phyloP scores from a whole-genome alignment of 2,329 filamentous ascomycete genomes.

The Aspergillus sp. region DNA sequence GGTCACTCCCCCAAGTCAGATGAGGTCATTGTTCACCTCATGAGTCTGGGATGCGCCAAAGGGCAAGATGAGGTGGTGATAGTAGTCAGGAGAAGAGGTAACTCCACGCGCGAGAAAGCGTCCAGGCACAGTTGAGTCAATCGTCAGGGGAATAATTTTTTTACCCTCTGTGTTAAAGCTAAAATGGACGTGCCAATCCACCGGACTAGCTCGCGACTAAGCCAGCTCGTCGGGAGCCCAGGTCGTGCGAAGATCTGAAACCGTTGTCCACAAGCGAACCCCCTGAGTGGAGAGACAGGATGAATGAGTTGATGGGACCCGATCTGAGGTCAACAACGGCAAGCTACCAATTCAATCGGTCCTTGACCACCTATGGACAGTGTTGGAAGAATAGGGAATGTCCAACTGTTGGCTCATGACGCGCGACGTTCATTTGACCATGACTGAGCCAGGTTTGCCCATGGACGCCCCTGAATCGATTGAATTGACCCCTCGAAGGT shows the following conservation, averaged over 20 bases:
- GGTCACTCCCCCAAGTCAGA: background rate
- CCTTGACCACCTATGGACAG: no score
- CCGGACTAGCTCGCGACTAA: slow-evolving; percentile 13
- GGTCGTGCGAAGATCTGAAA: slow-evolving; percentile 16
- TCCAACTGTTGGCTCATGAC: background rate
- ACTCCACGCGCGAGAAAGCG: slow-evolving; percentile 1
- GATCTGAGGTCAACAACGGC: no score
- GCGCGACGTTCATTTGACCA: background rate
- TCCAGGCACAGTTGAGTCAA: slow-evolving; percentile 6
- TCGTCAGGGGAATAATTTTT: slow-evolving; percentile 2
- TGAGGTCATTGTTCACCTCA: background rate
- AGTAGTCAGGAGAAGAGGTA: background rate
- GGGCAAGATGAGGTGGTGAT: background rate
- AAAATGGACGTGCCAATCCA: slow-evolving; percentile 16
- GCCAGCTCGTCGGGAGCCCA: slow-evolving; percentile 8
- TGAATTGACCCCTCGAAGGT: slow-evolving; percentile 13
- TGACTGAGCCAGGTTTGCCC: background rate
- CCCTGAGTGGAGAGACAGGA: slow-evolving; percentile 6
- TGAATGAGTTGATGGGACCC: background rate
- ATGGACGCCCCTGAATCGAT: slow-evolving; percentile 17
- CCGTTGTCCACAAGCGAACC: slow-evolving; percentile 6
- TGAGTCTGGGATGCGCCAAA: background rate
- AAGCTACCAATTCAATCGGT: no score
- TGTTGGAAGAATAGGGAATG: background rate
- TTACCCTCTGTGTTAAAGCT: slow-evolving; percentile 17